A percentile compares a stretch with the other conserved stretches of the same genome.
phyloP scores from a whole-genome alignment of 225 moss, liverwort and hornwort species.

The Pseudisothecium myosuroides region DNA sequence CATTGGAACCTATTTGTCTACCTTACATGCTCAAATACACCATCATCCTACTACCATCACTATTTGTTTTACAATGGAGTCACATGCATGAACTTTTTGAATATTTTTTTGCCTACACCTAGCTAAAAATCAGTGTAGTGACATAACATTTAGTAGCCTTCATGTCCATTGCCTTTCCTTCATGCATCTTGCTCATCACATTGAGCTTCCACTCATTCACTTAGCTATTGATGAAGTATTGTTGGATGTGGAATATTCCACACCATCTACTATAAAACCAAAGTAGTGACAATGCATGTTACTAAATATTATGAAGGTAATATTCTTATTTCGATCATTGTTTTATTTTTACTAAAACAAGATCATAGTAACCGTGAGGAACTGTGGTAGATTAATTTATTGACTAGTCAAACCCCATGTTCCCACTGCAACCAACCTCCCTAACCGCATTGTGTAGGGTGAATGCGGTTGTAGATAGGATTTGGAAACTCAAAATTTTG shows the following conservation, averaged over 20 bases:
- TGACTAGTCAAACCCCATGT: no score
- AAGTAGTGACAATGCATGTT: neutral
- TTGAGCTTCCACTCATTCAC: no score
- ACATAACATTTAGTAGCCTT: neutral
- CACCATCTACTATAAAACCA: neutral
- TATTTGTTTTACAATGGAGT: neutral
- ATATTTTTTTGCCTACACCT: accelerated
- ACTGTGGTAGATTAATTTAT: no score
- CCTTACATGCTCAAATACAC: neutral
- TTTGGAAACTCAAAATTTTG: no score
- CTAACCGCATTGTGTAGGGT: no score
- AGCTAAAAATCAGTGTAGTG: neutral
- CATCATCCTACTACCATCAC: neutral
- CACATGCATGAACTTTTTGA: neutral
- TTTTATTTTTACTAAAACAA: neutral
- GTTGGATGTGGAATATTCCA: accelerated
- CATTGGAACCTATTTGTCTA: neutral
- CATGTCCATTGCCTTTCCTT: neutral
- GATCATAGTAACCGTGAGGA: no score
- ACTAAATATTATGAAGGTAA: neutral
- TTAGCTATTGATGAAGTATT: neutral
- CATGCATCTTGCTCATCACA: accelerated
- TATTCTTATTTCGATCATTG: neutral
- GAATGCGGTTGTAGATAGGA: no score
- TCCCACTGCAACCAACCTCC: no score